These are phyloP conservation scores for Thelephora ganbajun DNA, from an alignment of 768 basidiomycete genomes.

Conservation along the genomic window DNA sequence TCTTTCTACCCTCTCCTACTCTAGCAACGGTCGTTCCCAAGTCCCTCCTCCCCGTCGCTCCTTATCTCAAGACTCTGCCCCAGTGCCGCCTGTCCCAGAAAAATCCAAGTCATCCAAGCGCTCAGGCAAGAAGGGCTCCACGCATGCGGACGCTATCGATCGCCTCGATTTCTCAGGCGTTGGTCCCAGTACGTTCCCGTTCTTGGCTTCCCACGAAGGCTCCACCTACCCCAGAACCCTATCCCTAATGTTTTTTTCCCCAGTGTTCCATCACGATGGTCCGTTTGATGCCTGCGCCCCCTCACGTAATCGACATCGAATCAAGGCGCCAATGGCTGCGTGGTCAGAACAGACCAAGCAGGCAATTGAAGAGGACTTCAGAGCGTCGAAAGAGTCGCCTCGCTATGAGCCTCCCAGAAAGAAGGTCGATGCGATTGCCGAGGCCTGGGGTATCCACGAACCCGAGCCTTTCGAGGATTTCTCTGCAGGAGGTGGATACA, in stretches of 20 bases:
- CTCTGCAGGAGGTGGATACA: slow-evolving; percentile 60
- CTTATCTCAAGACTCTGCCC: slow-evolving; percentile 34
- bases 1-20: slow-evolving; percentile 3
- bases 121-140: slow-evolving; percentile 57
- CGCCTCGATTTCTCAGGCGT: slow-evolving; percentile 77
- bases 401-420: slow-evolving; percentile 52
- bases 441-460: slow-evolving; percentile 89
- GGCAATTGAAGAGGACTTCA: slow-evolving; percentile 24
- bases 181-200: slow-evolving; percentile 53
- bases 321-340: slow-evolving; percentile 72
- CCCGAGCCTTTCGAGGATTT: slow-evolving; percentile 89
- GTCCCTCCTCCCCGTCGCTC: slow-evolving; percentile 26
- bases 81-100: slow-evolving; percentile 24
- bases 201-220: slow-evolving; percentile 1
- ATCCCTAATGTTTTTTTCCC: slow-evolving; percentile 4
- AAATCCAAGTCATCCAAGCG: slow-evolving; percentile 30
- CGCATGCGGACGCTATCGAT: slow-evolving; percentile 84
- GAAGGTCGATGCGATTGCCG: slow-evolving; percentile 79
- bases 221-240: slow-evolving; percentile 5
- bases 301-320: slow-evolving; percentile 70
- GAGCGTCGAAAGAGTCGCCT: slow-evolving; percentile 12
- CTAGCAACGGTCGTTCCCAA: slow-evolving; percentile 11
- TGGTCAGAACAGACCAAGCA: slow-evolving; percentile 28
- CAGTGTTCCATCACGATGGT: slow-evolving; percentile 88
- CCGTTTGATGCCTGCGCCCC: slow-evolving; percentile 89